Conservation (phyloP, 78 protist genomes). For the Dictyostelium citrinum region DNA sequence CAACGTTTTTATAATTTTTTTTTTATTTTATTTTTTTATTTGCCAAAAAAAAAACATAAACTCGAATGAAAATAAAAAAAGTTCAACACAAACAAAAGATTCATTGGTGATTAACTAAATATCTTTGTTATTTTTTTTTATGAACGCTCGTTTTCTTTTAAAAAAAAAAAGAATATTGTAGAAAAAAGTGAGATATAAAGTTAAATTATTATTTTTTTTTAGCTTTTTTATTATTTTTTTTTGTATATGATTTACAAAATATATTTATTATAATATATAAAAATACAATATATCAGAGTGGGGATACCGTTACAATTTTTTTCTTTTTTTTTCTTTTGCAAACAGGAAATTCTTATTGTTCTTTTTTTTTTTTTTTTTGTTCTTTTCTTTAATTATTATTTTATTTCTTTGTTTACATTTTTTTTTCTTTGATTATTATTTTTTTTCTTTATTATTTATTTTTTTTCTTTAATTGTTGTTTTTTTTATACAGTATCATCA, state of each 20-base stretch:
- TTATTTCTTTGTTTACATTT: background rate
- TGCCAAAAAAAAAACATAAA: background rate
- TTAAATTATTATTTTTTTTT: background rate
- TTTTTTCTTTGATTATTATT: background rate
- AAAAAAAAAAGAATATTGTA: too few species aligned
- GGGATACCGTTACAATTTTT: background rate
- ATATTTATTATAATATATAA: background rate
- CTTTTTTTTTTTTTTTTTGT: background rate
- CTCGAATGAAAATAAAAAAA: too few species aligned
- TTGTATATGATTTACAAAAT: background rate
- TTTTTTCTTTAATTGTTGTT: background rate
- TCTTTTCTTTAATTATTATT: background rate
- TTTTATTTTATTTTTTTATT: too few species aligned
- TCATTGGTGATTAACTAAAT: too few species aligned
- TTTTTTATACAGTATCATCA: slow-evolving; percentile 54
- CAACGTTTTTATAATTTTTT: background rate
- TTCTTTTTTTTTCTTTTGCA: background rate
- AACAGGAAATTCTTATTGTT: background rate
- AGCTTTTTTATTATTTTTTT: background rate
- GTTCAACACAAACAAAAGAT: too few species aligned
- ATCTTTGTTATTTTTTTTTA: too few species aligned
- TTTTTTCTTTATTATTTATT: background rate
- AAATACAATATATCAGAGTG: background rate
- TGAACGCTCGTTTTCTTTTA: too few species aligned
- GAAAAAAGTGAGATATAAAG: too few species aligned